Evolutionary conservation across 352 stramenopile species (phyloP).

Genomic region (Phytopythium boreale): DNA sequence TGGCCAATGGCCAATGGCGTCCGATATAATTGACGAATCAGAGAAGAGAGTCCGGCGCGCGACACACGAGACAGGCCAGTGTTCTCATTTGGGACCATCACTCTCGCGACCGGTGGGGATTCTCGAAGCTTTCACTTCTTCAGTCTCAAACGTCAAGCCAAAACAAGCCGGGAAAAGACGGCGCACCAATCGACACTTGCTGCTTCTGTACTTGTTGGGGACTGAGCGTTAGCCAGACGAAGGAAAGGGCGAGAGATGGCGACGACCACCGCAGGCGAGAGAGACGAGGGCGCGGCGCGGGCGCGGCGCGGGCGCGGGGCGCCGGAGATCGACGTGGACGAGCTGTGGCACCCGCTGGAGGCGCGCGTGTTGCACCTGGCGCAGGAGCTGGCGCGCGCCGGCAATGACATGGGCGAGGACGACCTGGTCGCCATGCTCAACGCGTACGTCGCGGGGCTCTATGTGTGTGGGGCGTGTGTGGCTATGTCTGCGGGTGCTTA

Average conservation of each 20-base stretch:
- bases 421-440: constrained; percentile 72
- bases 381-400: constrained; percentile 53
- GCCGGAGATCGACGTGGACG: constrained; percentile 26
- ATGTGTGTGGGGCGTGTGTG: constrained; percentile 5
- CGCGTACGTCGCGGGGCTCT: constrained; percentile 33
- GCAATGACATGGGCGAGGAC: constrained; percentile 48
- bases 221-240: too few species aligned
- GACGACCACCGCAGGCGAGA: constrained; percentile 4
- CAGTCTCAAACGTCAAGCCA: background rate
- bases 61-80: background rate
- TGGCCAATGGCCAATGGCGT: constrained; percentile 6
- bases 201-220: background rate
- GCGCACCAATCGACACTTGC: background rate
- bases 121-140: constrained; percentile 8
- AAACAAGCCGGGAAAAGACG: constrained; percentile 7
- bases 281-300: background rate
- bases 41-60: background rate
- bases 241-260: constrained; percentile 1
- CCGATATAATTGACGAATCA: constrained; percentile 7
- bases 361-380: constrained; percentile 57
- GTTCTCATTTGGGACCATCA: background rate
- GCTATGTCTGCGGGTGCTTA: constrained; percentile 1
- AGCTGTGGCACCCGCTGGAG: constrained; percentile 57
- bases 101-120: background rate
- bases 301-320: constrained; percentile 20